Base-by-base conservation (phyloP, 129 eudicot species). In the Centella asiatica region DNA sequence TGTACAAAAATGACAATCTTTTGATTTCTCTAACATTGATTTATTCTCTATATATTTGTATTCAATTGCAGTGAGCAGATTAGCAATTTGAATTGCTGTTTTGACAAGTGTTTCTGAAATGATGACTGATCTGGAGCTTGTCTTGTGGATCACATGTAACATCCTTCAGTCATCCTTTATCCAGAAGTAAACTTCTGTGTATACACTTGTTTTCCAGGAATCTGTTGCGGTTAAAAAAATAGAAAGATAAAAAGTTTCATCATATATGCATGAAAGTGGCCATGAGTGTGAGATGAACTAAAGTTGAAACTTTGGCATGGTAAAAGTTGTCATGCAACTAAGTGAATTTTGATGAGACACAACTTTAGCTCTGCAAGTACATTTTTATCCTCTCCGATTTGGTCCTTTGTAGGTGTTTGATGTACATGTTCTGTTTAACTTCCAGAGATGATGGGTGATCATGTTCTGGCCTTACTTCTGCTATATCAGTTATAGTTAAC, bases 241-340 rank as follows among this genome's bases (percentile, higher is more conserved):
- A n/a, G n/a, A n/a, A n/a, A n/a, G n/a, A n/a, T n/a, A n/a, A n/a
- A n/a, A 57, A 39, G 55, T 14, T 65, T 62, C 42, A 49, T 32
- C 28, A n/a, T n/a, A 32, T 40, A 56, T 63, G 71, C 55, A 66
- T 69, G 70, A 50, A 71, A 60, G 70, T 73, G 78, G 74, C 72
- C 25, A 63, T 65, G 72, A 69, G 65, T 61, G 76, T 60, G 76
- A 84, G 58, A 32, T 23, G 60, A 52, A 59, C 71, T 44, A 33
- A 75, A 62, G 62, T 77, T 70, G 75, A 77, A 57, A 24, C 70
- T 69, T 66, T 81, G 70, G 39, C 65, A 50, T 68, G 70, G 64
- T 66, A 68, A 37, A 57, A 65, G 22, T 29, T 74, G 62, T 74
- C 73, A 36, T 78, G 79, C 71, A 76, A 80, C 34, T 70, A 65